These are phyloP conservation scores for Moesziomyces sp. DNA, from an alignment of 1,284 basidiomycete species.

Conservation along the genomic window DNA sequence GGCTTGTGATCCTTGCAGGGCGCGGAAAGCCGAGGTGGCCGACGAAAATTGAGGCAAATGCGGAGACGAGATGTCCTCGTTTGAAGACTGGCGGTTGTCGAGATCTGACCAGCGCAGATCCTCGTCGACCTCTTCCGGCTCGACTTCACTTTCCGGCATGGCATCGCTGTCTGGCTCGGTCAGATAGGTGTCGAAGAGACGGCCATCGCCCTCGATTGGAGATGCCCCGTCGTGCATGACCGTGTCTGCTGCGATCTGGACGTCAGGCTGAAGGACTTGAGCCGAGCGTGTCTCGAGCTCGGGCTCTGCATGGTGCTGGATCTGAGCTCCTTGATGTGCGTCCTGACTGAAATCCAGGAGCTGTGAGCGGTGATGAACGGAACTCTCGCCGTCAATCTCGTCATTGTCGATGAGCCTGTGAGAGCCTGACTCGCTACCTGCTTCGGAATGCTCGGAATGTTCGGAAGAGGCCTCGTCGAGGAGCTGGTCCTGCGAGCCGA, in stretches of 20 bases:
- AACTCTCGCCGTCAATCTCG: neutral
- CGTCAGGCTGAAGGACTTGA: neutral
- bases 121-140: conserved; percentile 41
- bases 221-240: neutral
- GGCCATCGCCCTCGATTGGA: neutral
- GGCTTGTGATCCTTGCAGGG: conserved; percentile 23
- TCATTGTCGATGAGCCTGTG: neutral
- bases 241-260: neutral
- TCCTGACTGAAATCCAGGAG: neutral
- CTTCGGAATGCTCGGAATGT: neutral
- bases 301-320: neutral
- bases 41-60: neutral
- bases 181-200: neutral
- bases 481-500: neutral
- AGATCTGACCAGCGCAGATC: conserved; percentile 41
- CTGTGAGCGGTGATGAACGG: neutral
- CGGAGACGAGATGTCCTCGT: conserved; percentile 2
- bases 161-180: conserved; percentile 17
- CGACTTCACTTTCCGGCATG: conserved; percentile 37
- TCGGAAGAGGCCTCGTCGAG: neutral
- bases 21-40: conserved; percentile 19
- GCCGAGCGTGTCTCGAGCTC: no score
- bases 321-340: neutral
- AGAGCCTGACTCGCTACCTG: neutral
- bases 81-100: conserved; percentile 7